Evolutionary conservation across 805 yeast species (phyloP).

Genomic region (Kodamaea hsintzibuensis): DNA sequence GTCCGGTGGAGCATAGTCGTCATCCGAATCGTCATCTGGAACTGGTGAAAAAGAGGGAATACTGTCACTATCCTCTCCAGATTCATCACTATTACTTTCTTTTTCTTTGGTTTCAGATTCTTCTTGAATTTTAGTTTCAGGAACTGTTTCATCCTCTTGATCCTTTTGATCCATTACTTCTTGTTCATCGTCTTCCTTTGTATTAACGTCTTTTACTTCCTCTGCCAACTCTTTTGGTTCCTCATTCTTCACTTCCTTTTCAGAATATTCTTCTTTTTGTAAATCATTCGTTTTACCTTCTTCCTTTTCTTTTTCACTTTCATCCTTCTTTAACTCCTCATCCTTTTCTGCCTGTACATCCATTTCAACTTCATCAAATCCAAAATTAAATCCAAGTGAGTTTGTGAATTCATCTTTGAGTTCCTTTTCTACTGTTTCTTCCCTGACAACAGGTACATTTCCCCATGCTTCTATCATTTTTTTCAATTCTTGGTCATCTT

Average conservation of each 20-base stretch:
- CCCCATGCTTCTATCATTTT: conserved; percentile 22
- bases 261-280: background rate
- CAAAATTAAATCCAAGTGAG: conserved; percentile 25
- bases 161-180: background rate
- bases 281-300: background rate
- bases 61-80: background rate
- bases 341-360: conserved; percentile 3
- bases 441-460: conserved; percentile 15
- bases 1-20: conserved; percentile 2
- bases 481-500: conserved; percentile 13
- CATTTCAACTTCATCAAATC: conserved; percentile 4
- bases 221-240: background rate
- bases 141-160: too few relatives aligned
- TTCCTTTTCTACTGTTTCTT: background rate
- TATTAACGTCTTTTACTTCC: background rate
- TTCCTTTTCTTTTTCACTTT: background rate
- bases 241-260: background rate
- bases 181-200: background rate
- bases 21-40: conserved; percentile 3
- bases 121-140: too few relatives aligned
- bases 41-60: background rate
- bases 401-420: conserved; percentile 6
- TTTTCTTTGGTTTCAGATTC: background rate
- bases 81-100: background rate
- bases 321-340: background rate